These are phyloP conservation scores for Amanita exitialis DNA, from an alignment of 768 basidiomycete species.

Conservation along the genomic window DNA sequence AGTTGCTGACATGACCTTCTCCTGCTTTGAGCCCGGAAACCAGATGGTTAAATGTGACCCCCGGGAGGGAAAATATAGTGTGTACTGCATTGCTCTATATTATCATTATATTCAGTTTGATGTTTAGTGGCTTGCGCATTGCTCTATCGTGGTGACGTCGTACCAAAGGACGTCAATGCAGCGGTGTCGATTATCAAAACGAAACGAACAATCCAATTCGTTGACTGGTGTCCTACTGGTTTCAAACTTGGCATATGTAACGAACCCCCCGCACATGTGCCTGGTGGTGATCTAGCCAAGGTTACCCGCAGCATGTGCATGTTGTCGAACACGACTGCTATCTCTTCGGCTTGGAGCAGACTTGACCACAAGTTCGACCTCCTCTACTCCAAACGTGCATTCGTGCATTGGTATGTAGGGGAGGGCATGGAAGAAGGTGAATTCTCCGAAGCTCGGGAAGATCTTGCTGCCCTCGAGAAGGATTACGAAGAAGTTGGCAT, in stretches of 20 bases:
- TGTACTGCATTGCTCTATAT: constrained; percentile 17
- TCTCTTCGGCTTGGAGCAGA: constrained; percentile 91
- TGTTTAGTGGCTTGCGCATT: constrained; percentile 78
- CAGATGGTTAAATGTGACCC: constrained; percentile 97
- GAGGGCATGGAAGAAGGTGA: constrained; percentile 99
- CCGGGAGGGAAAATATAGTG: constrained; percentile 97
- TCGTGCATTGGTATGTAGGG: constrained; percentile 93
- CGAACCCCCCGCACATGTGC: constrained; percentile 86
- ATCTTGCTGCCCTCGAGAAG: constrained; percentile 94
- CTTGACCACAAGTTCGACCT: constrained; percentile 98
- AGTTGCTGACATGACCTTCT: constrained; percentile 96
- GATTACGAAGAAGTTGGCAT: constrained; percentile 88
- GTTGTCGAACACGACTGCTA: constrained; percentile 91
- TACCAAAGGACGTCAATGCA: constrained; percentile 90
- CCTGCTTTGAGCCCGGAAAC: constrained; percentile 94
- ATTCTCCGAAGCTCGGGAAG: constrained; percentile 97
- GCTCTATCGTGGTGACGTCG: constrained; percentile 93
- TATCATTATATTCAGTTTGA: constrained; percentile 7
- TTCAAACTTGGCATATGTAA: constrained; percentile 99
- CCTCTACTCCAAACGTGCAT: constrained; percentile 93
- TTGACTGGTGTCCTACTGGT: constrained; percentile 97
- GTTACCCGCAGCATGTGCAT: constrained; percentile 92
- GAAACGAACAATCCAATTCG: constrained; percentile 95
- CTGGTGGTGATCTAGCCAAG: constrained; percentile 93
- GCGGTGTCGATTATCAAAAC: constrained; percentile 95